Conservation (phyloP, 2,329 filamentous ascomycete genomes). For the Trichoderma citrinoviride region DNA sequence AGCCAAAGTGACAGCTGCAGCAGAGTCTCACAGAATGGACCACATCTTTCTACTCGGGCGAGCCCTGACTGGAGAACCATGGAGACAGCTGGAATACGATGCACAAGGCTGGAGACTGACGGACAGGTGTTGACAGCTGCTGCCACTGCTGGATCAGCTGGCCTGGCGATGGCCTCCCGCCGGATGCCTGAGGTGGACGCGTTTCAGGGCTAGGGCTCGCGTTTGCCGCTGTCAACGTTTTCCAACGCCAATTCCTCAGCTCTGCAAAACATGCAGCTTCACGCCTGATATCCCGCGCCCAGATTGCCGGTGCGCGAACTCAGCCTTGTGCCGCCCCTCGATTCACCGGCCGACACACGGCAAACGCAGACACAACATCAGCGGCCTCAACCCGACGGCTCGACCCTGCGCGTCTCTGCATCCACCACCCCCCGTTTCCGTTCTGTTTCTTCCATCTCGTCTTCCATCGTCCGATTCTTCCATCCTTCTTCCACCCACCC, state of each 20-base stretch:
- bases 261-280: background rate
- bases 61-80: no score
- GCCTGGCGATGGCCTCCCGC: background rate
- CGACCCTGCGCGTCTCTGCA: background rate
- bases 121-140: background rate
- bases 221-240: background rate
- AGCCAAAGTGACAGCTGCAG: conserved; percentile 3
- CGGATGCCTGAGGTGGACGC: background rate
- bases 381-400: background rate
- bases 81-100: no score
- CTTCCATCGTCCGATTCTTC: background rate
- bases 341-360: background rate
- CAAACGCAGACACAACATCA: background rate
- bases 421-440: background rate
- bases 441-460: background rate
- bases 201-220: background rate
- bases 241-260: background rate
- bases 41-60: no score
- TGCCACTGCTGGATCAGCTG: background rate
- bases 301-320: background rate
- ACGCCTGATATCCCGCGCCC: background rate
- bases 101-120: background rate
- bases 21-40: background rate
- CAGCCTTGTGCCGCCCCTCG: background rate
- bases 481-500: background rate